Conservation (phyloP, 805 yeast species). For the Yarrowia divulgata region DNA sequence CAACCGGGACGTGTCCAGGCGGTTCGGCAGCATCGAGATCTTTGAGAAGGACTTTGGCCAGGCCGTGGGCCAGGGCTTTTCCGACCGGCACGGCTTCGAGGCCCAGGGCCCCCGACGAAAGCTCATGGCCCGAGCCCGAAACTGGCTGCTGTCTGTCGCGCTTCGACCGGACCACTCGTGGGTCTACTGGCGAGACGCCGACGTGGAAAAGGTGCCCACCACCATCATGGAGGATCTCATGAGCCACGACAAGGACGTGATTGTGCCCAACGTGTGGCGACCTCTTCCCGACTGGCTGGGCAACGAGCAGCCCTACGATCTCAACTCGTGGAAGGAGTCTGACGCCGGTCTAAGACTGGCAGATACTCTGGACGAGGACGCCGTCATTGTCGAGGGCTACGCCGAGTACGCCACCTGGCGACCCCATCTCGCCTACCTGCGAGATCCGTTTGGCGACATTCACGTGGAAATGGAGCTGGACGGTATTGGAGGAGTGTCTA, state of each 20-base stretch:
- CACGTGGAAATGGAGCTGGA: conserved; percentile 85
- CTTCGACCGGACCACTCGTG: conserved; percentile 92
- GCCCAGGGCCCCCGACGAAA: conserved; percentile 98
- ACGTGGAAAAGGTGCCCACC: conserved; percentile 90
- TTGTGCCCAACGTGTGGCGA: conserved; percentile 98
- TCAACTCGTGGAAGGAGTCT: conserved; percentile 95
- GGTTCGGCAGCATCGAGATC: conserved; percentile 85
- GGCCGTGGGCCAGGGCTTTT: conserved; percentile 89
- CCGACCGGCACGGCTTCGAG: conserved; percentile 94
- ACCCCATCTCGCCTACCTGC: conserved; percentile 91
- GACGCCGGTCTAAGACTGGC: conserved; percentile 65
- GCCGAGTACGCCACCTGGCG: conserved; percentile 98
- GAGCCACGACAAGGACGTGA: conserved; percentile 91
- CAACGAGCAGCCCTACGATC: conserved; percentile 91
- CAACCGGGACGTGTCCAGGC: conserved; percentile 64
- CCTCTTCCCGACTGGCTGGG: conserved; percentile 93
- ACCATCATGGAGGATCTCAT: conserved; percentile 90
- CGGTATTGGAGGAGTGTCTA: conserved; percentile 98
- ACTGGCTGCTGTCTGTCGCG: conserved; percentile 90
- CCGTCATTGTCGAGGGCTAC: conserved; percentile 96
- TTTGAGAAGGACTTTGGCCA: conserved; percentile 94
- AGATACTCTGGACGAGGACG: conserved; percentile 78
- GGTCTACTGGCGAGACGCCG: conserved; percentile 99
- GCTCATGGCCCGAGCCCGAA: conserved; percentile 94
- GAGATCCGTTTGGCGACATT: conserved; percentile 95